Evolutionary conservation across 2,329 filamentous ascomycete genomes (phyloP), one percentile per base, ranked within the genome.

Genomic region (Thelonectria discophora): DNA sequence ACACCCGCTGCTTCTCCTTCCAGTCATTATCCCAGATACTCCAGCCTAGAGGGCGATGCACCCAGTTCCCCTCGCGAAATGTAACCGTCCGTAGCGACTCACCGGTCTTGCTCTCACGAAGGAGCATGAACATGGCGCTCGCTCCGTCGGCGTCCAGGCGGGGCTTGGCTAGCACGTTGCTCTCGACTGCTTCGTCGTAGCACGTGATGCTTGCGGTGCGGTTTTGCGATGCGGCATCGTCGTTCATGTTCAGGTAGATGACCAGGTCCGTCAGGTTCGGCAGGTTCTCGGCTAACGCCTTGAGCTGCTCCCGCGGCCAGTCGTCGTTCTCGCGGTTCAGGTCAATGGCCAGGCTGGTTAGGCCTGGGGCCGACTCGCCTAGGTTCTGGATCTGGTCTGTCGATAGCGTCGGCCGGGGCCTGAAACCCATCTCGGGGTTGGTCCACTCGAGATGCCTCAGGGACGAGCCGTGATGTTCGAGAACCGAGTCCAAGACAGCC

Each of bases 371-470:
- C 62, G 55, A 58, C 2, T 34, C 3, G 0, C 62, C 52, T 1
- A 67, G 3, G 2, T 12, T 30, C 3, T 8, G 42, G 0, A 67
- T 34, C 13, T 67, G 65, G 3, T 46, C 9, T 0, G 30, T 24
- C 0, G 58, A 60, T 3, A 62, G 11, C 1, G 24, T 45, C 2
- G 64, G 47, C 5, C 61, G 63, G 1, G 42, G 50, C 0, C 45
- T 11, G 3, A 7, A 17, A 3, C 7, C 21, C 2, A 18, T 0
- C 18, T 66, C 64, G 1, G 37, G 5, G 13, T 55, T 66, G 3
- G 58, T 65, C 65, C 64, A 67, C 8, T 58, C 43, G 0, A 67
- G 40, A 3, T 60, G 8, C 1, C 32, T 49, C 10, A 67, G 37
- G 1, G 58, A 48, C 0, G 49, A 1, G 6, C 61, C 65, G 4